Conservation (phyloP, 257 asterid species). For the Solanum microdontum region DNA sequence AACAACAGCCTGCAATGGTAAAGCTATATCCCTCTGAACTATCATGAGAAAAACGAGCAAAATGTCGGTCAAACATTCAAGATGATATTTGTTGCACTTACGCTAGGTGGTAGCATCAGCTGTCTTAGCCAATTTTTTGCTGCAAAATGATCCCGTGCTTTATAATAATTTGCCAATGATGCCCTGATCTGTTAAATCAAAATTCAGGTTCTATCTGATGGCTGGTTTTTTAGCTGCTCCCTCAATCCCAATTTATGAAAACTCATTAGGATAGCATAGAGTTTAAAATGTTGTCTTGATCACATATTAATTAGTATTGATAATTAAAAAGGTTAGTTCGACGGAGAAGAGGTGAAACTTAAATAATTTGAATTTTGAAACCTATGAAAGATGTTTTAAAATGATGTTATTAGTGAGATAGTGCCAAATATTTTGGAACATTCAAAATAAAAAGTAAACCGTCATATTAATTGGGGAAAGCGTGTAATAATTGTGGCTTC, state of each 20-base stretch:
- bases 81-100: not conserved
- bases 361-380: not conserved
- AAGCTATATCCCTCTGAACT: not conserved
- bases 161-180: not conserved
- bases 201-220: not conserved
- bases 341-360: not conserved
- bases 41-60: not conserved
- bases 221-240: not conserved
- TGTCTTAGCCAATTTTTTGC: not conserved
- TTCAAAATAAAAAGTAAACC: not conserved
- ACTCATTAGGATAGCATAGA: not conserved
- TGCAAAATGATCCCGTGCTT: not conserved
- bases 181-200: not conserved
- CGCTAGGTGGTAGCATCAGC: not conserved
- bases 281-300: not conserved
- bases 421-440: not conserved
- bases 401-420: not conserved
- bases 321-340: not conserved
- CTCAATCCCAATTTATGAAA: not conserved
- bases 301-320: not conserved
- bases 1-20: slow-evolving; percentile 20
- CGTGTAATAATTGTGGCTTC: not conserved
- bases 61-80: not conserved
- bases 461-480: not conserved
- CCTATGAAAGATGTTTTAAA: not conserved